Conservation (phyloP, 345 rosid species). For the Rhodamnia argentea region DNA sequence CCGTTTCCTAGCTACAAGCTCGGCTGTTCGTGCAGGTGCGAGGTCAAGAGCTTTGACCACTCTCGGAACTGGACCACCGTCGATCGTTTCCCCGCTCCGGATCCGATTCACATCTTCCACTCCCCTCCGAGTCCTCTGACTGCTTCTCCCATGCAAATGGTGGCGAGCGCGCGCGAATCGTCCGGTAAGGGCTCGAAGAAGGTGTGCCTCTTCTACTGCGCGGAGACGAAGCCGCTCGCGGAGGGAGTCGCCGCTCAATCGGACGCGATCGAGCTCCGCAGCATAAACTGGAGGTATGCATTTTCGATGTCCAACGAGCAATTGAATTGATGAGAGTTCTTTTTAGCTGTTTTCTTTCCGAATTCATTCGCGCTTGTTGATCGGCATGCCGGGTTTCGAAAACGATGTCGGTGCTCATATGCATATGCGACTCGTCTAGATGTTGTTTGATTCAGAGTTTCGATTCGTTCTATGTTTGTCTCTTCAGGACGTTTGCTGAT, state of each 20-base stretch:
- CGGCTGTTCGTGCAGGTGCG: conserved; percentile 13
- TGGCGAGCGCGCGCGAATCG: conserved; percentile 37
- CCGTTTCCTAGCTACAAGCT: background rate
- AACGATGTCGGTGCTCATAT: background rate
- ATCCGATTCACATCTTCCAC: conserved; percentile 30
- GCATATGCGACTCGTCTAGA: background rate
- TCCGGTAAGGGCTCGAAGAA: conserved; percentile 42
- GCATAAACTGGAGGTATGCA: conserved; percentile 76
- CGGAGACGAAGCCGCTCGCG: conserved; percentile 73
- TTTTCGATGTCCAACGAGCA: background rate
- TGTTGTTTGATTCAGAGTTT: background rate
- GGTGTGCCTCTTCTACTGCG: conserved; percentile 67
- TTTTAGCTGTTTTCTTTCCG: background rate
- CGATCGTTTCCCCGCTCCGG: conserved; percentile 40
- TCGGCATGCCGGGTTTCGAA: background rate
- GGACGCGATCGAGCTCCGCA: conserved; percentile 75
- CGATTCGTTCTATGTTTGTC: background rate
- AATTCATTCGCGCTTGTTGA: background rate
- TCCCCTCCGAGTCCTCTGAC: conserved; percentile 5
- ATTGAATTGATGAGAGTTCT: background rate
- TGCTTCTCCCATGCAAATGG: conserved; percentile 33
- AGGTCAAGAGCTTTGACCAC: conserved; percentile 47
- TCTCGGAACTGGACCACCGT: conserved; percentile 30
- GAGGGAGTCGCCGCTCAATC: conserved; percentile 61
- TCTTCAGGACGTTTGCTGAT: conserved; percentile 70